Percentiles rank a stretch among this genome's conserved stretches.
Conservation (phyloP, 2,329 filamentous ascomycete species). For the Alternaria atra region DNA sequence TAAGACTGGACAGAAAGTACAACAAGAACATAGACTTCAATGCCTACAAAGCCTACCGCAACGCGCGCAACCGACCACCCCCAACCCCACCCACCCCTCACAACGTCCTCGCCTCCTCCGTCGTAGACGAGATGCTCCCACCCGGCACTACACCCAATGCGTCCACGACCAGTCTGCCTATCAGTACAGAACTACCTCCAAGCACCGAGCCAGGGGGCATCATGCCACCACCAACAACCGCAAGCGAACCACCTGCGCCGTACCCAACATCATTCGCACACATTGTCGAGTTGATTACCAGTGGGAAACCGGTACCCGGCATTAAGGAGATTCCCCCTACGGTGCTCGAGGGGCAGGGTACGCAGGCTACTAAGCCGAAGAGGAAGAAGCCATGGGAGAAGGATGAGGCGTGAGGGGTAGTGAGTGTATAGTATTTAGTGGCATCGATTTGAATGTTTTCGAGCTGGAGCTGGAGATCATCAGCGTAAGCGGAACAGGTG, state of each 20-base stretch:
- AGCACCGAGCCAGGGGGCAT: conserved; percentile 28
- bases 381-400: conserved; percentile 84
- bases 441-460: too few species aligned
- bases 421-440: too few species aligned
- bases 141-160: background rate
- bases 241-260: conserved; percentile 62
- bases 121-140: conserved; percentile 11
- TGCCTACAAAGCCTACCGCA: conserved; percentile 72
- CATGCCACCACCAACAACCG: conserved; percentile 31
- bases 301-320: conserved; percentile 82
- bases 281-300: conserved; percentile 84
- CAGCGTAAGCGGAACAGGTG: too few species aligned
- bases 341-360: conserved; percentile 74
- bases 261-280: conserved; percentile 87
- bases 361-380: conserved; percentile 60
- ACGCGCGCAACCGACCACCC: conserved; percentile 35
- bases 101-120: conserved; percentile 21
- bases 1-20: conserved; percentile 46
- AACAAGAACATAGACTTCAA: conserved; percentile 68
- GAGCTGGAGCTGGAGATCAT: too few species aligned
- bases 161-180: conserved; percentile 1
- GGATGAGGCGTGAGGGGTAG: conserved; percentile 44
- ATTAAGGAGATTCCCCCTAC: conserved; percentile 88
- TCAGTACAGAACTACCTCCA: background rate
- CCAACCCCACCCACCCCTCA: conserved; percentile 29